A percentile compares a stretch with the other conserved stretches of the same genome.
phyloP scores from a whole-genome alignment of 208 protist species.

The Crithidia sp. region DNA sequence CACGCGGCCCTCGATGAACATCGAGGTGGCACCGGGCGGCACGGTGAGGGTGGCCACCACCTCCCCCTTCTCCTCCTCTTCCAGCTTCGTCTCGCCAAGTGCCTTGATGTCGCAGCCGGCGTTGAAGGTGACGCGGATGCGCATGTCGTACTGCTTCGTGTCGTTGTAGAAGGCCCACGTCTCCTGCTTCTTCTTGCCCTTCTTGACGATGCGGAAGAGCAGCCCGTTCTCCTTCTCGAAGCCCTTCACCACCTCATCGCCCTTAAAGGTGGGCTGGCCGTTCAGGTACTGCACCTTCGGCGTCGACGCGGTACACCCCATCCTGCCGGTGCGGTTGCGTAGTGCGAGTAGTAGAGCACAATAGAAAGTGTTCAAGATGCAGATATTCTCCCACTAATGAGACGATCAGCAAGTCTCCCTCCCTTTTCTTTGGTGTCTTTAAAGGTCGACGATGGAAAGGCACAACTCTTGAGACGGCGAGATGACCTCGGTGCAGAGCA shows the following conservation, averaged over 20 bases:
- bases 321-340: constrained; percentile 8
- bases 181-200: constrained; percentile 36
- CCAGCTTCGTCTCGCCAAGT: constrained; percentile 63
- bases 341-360: too few species aligned
- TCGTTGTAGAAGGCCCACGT: constrained; percentile 84
- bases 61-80: constrained; percentile 46
- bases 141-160: constrained; percentile 78
- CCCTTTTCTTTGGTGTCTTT: too few species aligned
- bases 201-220: constrained; percentile 74
- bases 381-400: background rate
- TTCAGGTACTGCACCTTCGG: constrained; percentile 45
- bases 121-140: constrained; percentile 66
- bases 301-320: constrained; percentile 56
- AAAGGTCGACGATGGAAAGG: too few species aligned
- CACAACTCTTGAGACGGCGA: too few species aligned
- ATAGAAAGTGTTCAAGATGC: too few species aligned
- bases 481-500: too few species aligned
- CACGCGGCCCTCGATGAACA: constrained; percentile 73
- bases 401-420: too few species aligned
- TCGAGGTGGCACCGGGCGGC: constrained; percentile 58
- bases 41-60: constrained; percentile 56
- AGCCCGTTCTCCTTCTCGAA: constrained; percentile 82
- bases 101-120: constrained; percentile 64
- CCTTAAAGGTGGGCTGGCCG: constrained; percentile 59
- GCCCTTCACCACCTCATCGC: constrained; percentile 70